phyloP scores from a whole-genome alignment of 2,329 filamentous ascomycete species.

The Paracoccidioides brasiliensis region DNA sequence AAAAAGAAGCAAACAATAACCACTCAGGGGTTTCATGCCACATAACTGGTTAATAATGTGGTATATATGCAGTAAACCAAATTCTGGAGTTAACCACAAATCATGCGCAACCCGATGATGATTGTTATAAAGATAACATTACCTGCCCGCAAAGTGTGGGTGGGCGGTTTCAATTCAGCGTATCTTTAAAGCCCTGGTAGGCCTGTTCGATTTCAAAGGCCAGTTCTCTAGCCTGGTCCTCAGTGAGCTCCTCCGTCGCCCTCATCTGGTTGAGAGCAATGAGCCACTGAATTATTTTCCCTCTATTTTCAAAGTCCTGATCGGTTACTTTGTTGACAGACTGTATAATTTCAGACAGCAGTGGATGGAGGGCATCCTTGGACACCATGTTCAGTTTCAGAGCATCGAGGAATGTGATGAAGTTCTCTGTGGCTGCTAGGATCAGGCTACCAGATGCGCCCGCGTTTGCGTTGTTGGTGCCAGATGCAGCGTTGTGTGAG shows the following conservation, averaged over 20 bases:
- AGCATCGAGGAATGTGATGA: constrained; percentile 95
- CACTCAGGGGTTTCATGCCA: neutral
- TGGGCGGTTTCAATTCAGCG: constrained; percentile 40
- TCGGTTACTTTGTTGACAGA: constrained; percentile 96
- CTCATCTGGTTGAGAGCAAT: constrained; percentile 97
- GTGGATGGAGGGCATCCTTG: constrained; percentile 90
- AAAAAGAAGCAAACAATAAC: neutral
- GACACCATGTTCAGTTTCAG: constrained; percentile 82
- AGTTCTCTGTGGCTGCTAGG: constrained; percentile 86
- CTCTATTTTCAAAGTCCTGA: constrained; percentile 83
- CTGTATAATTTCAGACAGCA: constrained; percentile 91
- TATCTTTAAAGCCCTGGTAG: constrained; percentile 85
- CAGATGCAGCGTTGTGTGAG: constrained; percentile 34
- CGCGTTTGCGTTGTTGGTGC: constrained; percentile 16
- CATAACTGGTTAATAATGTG: neutral
- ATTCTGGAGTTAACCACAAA: neutral
- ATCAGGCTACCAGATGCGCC: constrained; percentile 53
- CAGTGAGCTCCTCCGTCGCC: constrained; percentile 76
- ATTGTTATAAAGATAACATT: neutral
- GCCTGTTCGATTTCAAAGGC: constrained; percentile 89
- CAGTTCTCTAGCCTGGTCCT: constrained; percentile 77
- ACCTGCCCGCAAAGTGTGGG: neutral
- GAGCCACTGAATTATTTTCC: constrained; percentile 97
- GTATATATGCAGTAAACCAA: neutral
- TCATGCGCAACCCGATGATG: neutral